Evolutionary conservation across 805 yeast genomes (phyloP), one percentile per base, ranked within the genome.

Genomic region (Candida silvicultrix): DNA sequence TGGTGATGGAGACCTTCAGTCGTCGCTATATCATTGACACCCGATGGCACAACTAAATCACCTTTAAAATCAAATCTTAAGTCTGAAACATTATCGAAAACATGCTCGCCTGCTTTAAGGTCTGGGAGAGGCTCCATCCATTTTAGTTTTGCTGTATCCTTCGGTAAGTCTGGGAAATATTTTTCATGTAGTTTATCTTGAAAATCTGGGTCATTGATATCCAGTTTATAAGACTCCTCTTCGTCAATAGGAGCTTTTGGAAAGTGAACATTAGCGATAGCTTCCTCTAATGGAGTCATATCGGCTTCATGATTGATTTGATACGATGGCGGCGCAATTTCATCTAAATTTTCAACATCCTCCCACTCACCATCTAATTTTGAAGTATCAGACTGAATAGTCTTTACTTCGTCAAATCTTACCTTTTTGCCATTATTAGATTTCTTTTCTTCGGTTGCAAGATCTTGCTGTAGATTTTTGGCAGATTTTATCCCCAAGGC

Each of bases 41-140:
- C 71, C 1, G 71, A 63, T 6, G 85, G 83, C 7, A 81, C 71
- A 4, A 94, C 71, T 49, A 94, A 63, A 54, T 86, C 72, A 11
- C 97, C 99, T 43, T 80, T 71, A 64, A 94, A 89, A 58, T 92
- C 97, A 59, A 94, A 94, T 51, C 99, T 69, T 60, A 92, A 69
- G 44, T 85, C 89, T 5, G 83, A 64, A 5, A 85, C 76, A 42
- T 82, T 53, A 67, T 71, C 54, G 64, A 69, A 65, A 0, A 65
- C 54, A 11, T 56, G 41, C 12, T 52, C 58, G 0, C 52, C 45
- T 0, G 67, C 65, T 21, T 67, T 64, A 12, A 64, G 50, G 1
- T 76, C 72, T 22, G 76, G 70, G 1, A 83, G 77, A 2, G 86
- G 81, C 47, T 83, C 76, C 96, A 90, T 90, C 99, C 99, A 94